These are phyloP conservation scores for Lentinula sp. DNA, from an alignment of 768 basidiomycete genomes.

Conservation along the genomic window DNA sequence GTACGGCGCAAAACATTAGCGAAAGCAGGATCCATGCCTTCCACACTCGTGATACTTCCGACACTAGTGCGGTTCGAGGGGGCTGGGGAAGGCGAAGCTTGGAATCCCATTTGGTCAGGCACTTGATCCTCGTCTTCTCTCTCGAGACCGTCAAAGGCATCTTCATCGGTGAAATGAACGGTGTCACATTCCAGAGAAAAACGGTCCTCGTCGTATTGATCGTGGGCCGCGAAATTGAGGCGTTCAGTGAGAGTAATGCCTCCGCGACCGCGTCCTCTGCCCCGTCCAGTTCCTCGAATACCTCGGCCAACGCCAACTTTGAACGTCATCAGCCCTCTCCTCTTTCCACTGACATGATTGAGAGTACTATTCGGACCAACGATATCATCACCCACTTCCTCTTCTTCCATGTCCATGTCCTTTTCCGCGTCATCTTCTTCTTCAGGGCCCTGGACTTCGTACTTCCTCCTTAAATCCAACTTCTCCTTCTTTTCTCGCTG, in stretches of 20 bases:
- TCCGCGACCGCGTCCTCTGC: slow-evolving; percentile 24
- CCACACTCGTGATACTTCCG: slow-evolving; percentile 29
- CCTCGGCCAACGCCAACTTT: neutral
- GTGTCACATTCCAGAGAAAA: neutral
- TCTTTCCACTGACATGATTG: neutral
- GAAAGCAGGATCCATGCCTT: slow-evolving; percentile 85
- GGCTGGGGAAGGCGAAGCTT: slow-evolving; percentile 29
- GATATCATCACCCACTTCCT: slow-evolving; percentile 9
- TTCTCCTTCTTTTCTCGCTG: slow-evolving; percentile 81
- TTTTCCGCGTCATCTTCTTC: slow-evolving; percentile 19
- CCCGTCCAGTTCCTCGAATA: slow-evolving; percentile 3
- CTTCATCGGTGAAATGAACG: slow-evolving; percentile 17
- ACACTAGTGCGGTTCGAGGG: slow-evolving; percentile 57
- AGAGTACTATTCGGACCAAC: neutral
- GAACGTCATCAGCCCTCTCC: neutral
- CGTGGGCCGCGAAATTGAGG: slow-evolving; percentile 24
- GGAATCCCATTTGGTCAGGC: slow-evolving; percentile 16
- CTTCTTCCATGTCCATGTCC: slow-evolving; percentile 17
- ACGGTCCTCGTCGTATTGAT: neutral
- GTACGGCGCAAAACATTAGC: slow-evolving; percentile 69
- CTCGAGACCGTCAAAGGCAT: slow-evolving; percentile 13
- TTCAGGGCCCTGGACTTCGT: slow-evolving; percentile 32
- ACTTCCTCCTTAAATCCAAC: slow-evolving; percentile 55
- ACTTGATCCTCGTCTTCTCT: slow-evolving; percentile 23
- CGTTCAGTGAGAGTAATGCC: slow-evolving; percentile 29